These are phyloP conservation scores for Zymoseptoria pseudotritici DNA, from an alignment of 2,329 filamentous ascomycete genomes.

Conservation along the genomic window DNA sequence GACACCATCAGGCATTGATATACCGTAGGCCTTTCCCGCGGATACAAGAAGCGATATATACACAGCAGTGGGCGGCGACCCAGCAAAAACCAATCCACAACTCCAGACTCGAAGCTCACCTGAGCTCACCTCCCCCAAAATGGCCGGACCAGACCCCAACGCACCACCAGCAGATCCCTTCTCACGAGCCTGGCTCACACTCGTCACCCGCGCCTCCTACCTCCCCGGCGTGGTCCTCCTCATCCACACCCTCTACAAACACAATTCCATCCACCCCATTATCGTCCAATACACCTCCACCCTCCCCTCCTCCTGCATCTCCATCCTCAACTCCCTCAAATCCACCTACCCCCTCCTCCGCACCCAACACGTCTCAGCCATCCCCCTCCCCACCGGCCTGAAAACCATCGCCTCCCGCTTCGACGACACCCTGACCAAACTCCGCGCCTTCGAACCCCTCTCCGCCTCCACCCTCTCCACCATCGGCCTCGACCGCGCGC, in stretches of 20 bases:
- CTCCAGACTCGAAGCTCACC: not conserved
- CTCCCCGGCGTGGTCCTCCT: conserved; percentile 47
- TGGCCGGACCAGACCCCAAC: conserved; percentile 8
- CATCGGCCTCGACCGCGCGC: conserved; percentile 1
- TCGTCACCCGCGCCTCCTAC: conserved; percentile 46
- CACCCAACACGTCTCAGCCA: conserved; percentile 24
- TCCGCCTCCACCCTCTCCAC: conserved; percentile 4
- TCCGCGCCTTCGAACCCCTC: conserved; percentile 45
- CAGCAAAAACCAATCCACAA: not conserved
- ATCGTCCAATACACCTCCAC: conserved; percentile 44
- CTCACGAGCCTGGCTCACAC: conserved; percentile 28
- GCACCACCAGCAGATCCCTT: conserved; percentile 5
- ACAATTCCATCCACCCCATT: conserved; percentile 41
- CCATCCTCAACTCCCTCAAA: conserved; percentile 36
- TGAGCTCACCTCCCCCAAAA: not conserved
- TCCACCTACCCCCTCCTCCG: conserved; percentile 36
- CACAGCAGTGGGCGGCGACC: not conserved
- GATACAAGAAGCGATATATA: not conserved
- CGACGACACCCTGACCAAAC: conserved; percentile 49
- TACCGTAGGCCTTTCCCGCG: too few species aligned
- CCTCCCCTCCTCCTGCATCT: conserved; percentile 35
- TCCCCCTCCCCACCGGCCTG: conserved; percentile 8
- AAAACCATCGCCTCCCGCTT: conserved; percentile 44
- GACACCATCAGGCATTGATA: too few species aligned
- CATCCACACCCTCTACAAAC: conserved; percentile 42